A percentile compares a stretch with the other conserved stretches of the same genome.
Conservation (phyloP, 2,329 filamentous ascomycete species). For the Microdochium bolleyi region DNA sequence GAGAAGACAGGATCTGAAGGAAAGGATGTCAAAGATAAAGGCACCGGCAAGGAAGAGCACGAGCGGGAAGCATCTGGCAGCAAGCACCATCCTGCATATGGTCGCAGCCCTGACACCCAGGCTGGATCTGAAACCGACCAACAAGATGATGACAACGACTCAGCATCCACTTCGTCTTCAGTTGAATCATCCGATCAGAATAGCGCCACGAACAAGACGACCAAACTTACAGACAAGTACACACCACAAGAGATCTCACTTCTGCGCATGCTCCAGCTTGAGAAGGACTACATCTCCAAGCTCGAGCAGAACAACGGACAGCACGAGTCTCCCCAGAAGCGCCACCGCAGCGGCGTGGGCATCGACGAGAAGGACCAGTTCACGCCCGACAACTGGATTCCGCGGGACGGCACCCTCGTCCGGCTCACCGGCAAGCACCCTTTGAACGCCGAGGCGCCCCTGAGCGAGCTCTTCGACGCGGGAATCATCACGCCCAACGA, state of each 20-base stretch:
- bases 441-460: constrained; percentile 37
- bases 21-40: constrained; percentile 7
- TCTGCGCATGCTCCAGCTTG: constrained; percentile 29
- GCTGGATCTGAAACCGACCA: neutral
- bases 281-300: constrained; percentile 29
- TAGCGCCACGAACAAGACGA: constrained; percentile 8
- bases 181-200: no score
- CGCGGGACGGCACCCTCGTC: constrained; percentile 34
- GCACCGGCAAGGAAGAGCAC: constrained; percentile 8
- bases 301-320: constrained; percentile 30
- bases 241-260: constrained; percentile 32
- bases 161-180: neutral
- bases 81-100: neutral
- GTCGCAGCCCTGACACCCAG: neutral
- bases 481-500: constrained; percentile 42
- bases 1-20: constrained; percentile 16
- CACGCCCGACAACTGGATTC: constrained; percentile 45
- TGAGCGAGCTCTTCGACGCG: constrained; percentile 31
- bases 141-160: constrained; percentile 10
- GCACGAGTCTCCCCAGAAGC: constrained; percentile 6
- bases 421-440: constrained; percentile 45
- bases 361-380: constrained; percentile 43
- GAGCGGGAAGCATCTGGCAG: constrained; percentile 3
- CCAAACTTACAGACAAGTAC: constrained; percentile 18
- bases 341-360: constrained; percentile 11